Conservation (phyloP, 306 rosid genomes). For the Cucurbita argyrosperma region DNA sequence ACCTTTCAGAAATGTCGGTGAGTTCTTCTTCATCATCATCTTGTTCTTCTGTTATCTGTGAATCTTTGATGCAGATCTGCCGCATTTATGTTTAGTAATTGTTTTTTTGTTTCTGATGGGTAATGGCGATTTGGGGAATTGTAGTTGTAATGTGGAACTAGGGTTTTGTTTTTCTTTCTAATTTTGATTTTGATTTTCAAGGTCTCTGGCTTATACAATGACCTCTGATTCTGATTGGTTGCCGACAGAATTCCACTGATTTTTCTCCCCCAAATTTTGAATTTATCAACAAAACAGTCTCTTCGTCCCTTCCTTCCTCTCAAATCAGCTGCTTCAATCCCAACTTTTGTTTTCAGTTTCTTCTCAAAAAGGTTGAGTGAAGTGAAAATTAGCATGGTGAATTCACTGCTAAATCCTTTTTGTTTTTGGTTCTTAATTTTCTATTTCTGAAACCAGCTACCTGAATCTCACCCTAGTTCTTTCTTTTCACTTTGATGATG, state of each 20-base stretch:
- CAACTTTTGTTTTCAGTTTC: neutral
- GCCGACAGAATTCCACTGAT: neutral
- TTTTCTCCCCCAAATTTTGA: neutral
- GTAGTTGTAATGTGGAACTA: neutral
- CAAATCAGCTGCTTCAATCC: neutral
- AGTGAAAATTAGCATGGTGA: neutral
- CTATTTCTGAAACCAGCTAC: neutral
- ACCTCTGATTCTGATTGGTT: neutral
- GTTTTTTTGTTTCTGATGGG: neutral
- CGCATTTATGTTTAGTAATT: neutral
- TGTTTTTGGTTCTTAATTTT: neutral
- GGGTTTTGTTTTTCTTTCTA: neutral
- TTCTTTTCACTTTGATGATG: neutral
- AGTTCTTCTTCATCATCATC: neutral
- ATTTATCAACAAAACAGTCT: neutral
- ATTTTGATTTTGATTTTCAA: neutral
- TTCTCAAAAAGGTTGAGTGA: neutral
- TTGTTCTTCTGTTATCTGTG: neutral
- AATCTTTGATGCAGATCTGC: slow-evolving; percentile 4
- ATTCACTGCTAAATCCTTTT: neutral
- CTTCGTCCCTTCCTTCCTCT: neutral
- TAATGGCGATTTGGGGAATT: neutral
- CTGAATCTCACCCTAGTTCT: neutral
- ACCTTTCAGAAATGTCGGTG: neutral
- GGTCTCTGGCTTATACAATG: neutral